Percentiles rank a stretch among this genome's conserved stretches.
These are phyloP conservation scores for Theileria parva DNA, from an alignment of 169 alveolate genomes.

Conservation along the genomic window DNA sequence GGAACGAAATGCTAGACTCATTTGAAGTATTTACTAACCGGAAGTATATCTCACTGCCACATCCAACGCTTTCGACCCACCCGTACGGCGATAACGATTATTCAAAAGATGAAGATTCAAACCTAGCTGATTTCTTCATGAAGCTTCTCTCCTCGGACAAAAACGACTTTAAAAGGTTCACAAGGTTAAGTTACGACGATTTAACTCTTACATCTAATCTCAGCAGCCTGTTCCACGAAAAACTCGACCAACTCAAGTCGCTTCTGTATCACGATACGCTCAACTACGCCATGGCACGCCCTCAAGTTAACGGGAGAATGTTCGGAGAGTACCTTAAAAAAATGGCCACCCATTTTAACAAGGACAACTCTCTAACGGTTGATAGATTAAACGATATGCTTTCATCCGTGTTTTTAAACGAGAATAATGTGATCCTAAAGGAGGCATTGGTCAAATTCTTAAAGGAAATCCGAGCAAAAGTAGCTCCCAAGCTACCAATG, in stretches of 20 bases:
- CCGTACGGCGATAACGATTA: constrained; percentile 14
- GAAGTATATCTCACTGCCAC: constrained; percentile 55
- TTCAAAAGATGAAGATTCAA: constrained; percentile 22
- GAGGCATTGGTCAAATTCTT: constrained; percentile 44
- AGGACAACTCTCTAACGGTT: constrained; percentile 9
- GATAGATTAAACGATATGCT: constrained; percentile 25
- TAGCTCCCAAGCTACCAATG: constrained; percentile 55
- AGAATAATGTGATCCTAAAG: constrained; percentile 33
- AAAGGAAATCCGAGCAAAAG: constrained; percentile 37
- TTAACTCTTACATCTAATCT: constrained; percentile 32
- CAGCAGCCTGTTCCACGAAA: constrained; percentile 35
- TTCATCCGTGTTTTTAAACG: constrained; percentile 31
- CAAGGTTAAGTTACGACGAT: not conserved
- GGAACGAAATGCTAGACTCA: constrained; percentile 58
- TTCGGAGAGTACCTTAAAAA: constrained; percentile 34
- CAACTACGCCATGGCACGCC: constrained; percentile 15
- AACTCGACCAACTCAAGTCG: constrained; percentile 48
- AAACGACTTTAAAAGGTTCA: not conserved
- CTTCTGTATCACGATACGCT: constrained; percentile 55
- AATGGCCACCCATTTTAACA: constrained; percentile 36
- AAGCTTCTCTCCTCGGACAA: constrained; percentile 14
- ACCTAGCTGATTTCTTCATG: constrained; percentile 36
- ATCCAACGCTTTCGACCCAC: constrained; percentile 21
- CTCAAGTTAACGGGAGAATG: constrained; percentile 58
- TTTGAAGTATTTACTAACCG: constrained; percentile 52